Percentiles rank a stretch among this genome's conserved stretches.
These are phyloP conservation scores for Leptosphaerulina australis DNA, from an alignment of 2,329 filamentous ascomycete species.

Conservation along the genomic window DNA sequence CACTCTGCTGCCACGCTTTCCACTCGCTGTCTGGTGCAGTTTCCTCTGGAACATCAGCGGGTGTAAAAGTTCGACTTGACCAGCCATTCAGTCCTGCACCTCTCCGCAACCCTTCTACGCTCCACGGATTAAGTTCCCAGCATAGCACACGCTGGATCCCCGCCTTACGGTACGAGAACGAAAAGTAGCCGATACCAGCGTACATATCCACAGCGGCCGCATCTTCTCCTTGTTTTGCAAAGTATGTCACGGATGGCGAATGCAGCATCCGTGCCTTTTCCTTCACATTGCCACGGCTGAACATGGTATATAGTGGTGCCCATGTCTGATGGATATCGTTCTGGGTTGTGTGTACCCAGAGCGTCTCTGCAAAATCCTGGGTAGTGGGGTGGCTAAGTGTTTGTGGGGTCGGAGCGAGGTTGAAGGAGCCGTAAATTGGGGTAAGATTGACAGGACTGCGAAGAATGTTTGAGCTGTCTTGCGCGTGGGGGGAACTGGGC, in stretches of 20 bases:
- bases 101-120: conserved; percentile 52
- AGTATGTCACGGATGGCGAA: conserved; percentile 44
- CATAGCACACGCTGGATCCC: conserved; percentile 74
- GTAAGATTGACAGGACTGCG: conserved; percentile 73
- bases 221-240: conserved; percentile 6
- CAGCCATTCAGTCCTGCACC: conserved; percentile 52
- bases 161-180: conserved; percentile 74
- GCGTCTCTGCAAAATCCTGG: conserved; percentile 67
- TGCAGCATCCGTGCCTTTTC: conserved; percentile 80
- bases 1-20: not conserved
- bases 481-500: not conserved
- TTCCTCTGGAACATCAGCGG: not conserved
- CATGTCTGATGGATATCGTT: conserved; percentile 79
- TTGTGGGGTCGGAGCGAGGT: conserved; percentile 50
- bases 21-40: not conserved
- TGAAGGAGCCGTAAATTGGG: conserved; percentile 77
- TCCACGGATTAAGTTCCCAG: conserved; percentile 80
- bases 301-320: conserved; percentile 93
- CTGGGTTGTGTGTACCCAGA: conserved; percentile 82
- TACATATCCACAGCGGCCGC: conserved; percentile 73
- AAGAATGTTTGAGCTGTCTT: conserved; percentile 64
- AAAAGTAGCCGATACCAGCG: conserved; percentile 92
- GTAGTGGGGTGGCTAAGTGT: conserved; percentile 31
- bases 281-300: conserved; percentile 85
- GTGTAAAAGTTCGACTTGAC: conserved; percentile 20